These are phyloP conservation scores for Hyphodiscus sp. DNA, from an alignment of 2,329 filamentous ascomycete species.

Conservation along the genomic window DNA sequence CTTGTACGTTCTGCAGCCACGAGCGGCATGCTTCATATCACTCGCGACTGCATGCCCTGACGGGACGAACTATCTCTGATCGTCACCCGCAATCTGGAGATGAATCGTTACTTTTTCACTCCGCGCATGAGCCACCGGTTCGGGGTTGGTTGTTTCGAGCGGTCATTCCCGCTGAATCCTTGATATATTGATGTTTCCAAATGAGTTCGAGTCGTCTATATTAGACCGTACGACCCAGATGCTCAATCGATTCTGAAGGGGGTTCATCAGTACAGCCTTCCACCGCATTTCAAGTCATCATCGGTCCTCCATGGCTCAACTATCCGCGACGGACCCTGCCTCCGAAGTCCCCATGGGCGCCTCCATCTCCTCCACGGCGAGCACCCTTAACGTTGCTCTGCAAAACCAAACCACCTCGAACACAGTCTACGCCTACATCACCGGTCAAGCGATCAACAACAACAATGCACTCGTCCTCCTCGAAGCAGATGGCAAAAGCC, in stretches of 20 bases:
- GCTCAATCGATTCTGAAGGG: background rate
- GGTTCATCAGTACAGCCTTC: no score
- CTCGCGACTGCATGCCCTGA: background rate
- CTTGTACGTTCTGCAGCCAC: background rate
- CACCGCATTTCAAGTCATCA: no score
- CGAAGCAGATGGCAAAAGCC: conserved; percentile 56
- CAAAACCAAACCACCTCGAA: conserved; percentile 58
- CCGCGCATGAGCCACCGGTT: background rate
- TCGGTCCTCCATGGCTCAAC: no score
- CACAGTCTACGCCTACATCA: conserved; percentile 63
- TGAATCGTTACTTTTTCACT: background rate
- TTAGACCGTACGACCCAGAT: background rate
- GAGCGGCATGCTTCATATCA: background rate
- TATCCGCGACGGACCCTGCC: no score
- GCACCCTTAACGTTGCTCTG: conserved; percentile 49
- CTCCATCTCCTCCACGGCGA: background rate
- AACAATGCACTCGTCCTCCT: conserved; percentile 56
- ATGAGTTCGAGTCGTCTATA: background rate
- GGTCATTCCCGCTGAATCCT: background rate
- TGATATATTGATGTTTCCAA: background rate
- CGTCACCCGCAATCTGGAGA: background rate
- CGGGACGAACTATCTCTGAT: background rate
- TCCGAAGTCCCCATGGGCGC: background rate
- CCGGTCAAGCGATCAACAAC: conserved; percentile 55
- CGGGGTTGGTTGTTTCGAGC: background rate